These are phyloP conservation scores for Dendrobium chrysotoxum DNA, from an alignment of 106 monocot genomes.

Conservation along the genomic window DNA sequence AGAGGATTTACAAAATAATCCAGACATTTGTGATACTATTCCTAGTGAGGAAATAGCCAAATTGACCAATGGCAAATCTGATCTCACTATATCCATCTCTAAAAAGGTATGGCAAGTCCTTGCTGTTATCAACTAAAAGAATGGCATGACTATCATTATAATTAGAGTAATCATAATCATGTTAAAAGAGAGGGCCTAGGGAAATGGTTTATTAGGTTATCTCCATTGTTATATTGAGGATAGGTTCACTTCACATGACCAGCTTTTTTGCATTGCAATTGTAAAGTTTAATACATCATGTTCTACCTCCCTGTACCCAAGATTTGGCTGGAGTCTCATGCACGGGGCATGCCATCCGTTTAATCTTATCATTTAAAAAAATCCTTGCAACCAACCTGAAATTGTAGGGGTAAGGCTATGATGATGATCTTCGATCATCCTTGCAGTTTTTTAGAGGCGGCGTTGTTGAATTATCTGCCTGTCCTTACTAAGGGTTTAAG, in stretches of 20 bases:
- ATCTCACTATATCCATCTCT: background rate
- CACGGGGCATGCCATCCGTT: too few relatives aligned
- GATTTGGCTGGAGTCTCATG: too few relatives aligned
- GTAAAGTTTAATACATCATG: background rate
- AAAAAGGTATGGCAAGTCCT: conserved; percentile 4
- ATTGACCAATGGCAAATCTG: background rate
- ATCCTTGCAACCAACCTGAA: too few relatives aligned
- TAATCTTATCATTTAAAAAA: too few relatives aligned
- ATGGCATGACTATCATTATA: background rate
- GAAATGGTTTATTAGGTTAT: background rate
- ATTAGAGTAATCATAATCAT: background rate
- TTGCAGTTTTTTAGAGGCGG: too few relatives aligned
- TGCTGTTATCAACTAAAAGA: background rate
- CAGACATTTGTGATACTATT: background rate
- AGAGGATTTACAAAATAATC: background rate
- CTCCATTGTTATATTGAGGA: background rate
- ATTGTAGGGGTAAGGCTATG: too few relatives aligned
- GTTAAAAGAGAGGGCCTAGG: background rate
- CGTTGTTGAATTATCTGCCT: too few relatives aligned
- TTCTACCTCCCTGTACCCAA: background rate
- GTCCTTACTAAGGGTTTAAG: too few relatives aligned
- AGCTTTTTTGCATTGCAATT: background rate
- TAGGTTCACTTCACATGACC: background rate
- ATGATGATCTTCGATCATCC: too few relatives aligned
- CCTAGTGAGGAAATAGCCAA: background rate